Evolutionary conservation across 2,329 filamentous ascomycete genomes (phyloP), one percentile per base, ranked within the genome.

Genomic region (Penicillium sp.): DNA sequence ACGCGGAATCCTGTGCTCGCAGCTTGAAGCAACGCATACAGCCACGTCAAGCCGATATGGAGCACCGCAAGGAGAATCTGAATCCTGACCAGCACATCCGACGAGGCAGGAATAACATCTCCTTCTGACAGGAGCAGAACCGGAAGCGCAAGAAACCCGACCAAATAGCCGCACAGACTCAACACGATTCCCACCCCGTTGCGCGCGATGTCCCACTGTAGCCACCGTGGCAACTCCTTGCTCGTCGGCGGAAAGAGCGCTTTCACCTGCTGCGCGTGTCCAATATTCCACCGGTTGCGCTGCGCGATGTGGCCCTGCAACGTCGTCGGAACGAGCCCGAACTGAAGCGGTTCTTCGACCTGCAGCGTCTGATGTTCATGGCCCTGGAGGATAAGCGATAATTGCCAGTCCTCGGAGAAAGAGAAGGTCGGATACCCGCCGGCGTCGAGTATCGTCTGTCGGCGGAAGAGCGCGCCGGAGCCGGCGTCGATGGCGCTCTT

Each of bases 241-340:
- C 62, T 62, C 1, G 53, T 46, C 0, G 64, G 55, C 23, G 66
- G 63, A 5, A 65, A 45, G 41, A 71, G 49, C 1, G 60, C 64
- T 17, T 62, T 58, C 7, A 69, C 50, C 54, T 72, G 72, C 49
- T 73, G 72, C 11, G 71, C 64, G 30, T 72, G 70, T 2, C 75
- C 75, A 29, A 76, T 76, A 44, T 74, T 71, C 77, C 77, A 79
- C 63, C 78, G 67, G 41, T 73, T 75, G 9, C 67, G 69, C 69
- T 74, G 78, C 35, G 70, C 71, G 35, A 72, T 71, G 62, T 77
- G 75, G 23, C 75, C 75, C 21, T 71, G 69, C 31, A 75, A 70
- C 7, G 77, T 74, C 3, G 73, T 70, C 35, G 70, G 76, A 13
- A 78, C 75, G 1, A 71, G 66, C 0, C 75, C 75, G 11, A 68